phyloP scores from a whole-genome alignment of 192 early-diverging fungal genomes.

The Geranomyces variabilis region DNA sequence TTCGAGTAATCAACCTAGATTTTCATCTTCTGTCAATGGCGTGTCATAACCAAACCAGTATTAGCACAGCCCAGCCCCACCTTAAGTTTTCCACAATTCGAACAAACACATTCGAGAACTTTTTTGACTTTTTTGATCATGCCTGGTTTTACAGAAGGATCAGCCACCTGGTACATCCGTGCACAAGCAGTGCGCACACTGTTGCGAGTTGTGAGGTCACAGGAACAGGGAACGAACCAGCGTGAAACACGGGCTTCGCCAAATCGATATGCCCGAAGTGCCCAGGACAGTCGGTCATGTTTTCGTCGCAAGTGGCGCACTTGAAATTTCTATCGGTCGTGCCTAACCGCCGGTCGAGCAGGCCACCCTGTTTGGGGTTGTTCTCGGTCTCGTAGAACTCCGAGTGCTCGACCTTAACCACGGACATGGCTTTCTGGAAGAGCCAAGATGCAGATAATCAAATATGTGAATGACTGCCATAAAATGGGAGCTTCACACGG shows the following conservation, averaged over 20 bases:
- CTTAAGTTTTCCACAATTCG: constrained; percentile 91
- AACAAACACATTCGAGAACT: constrained; percentile 96
- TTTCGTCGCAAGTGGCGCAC: constrained; percentile 94
- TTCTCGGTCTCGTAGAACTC: constrained; percentile 85
- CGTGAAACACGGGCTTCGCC: constrained; percentile 92
- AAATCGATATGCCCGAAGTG: constrained; percentile 99
- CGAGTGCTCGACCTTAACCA: constrained; percentile 88
- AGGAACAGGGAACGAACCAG: constrained; percentile 57
- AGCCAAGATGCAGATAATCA: neutral
- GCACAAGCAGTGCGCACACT: constrained; percentile 13
- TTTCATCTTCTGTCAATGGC: constrained; percentile 54
- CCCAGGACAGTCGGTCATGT: constrained; percentile 94
- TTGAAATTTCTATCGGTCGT: constrained; percentile 97
- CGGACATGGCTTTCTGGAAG: constrained; percentile 92
- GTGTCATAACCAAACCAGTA: neutral
- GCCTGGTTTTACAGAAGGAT: constrained; percentile 51
- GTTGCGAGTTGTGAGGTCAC: too few relatives aligned
- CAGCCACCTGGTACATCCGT: too few relatives aligned
- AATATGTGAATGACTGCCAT: constrained; percentile 3
- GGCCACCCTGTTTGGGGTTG: constrained; percentile 82
- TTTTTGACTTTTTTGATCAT: constrained; percentile 95
- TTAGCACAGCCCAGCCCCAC: constrained; percentile 33
- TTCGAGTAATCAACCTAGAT: constrained; percentile 7
- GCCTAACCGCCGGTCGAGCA: constrained; percentile 93
- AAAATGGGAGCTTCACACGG: neutral